Percentiles rank a stretch among this genome's conserved stretches.
Evolutionary conservation across 2,329 filamentous ascomycete genomes (phyloP).

Genomic region (Neocucurbitaria cava): DNA sequence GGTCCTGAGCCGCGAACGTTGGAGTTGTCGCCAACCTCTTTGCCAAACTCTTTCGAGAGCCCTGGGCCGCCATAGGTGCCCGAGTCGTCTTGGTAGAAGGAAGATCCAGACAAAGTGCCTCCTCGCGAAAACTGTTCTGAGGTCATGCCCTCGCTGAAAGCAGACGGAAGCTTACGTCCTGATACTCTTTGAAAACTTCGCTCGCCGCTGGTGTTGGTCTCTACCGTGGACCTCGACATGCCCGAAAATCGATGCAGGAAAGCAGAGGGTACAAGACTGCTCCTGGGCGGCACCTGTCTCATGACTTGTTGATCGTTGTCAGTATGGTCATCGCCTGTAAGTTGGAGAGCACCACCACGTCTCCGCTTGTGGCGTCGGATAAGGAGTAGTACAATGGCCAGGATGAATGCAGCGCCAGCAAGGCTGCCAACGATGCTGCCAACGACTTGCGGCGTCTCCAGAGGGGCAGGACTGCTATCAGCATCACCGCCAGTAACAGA

Average conservation of each 20-base stretch:
- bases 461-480: slow-evolving; percentile 29
- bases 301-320: slow-evolving; percentile 46
- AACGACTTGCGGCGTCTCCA: slow-evolving; percentile 62
- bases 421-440: slow-evolving; percentile 69
- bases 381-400: slow-evolving; percentile 60
- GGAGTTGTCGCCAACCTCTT: slow-evolving; percentile 36
- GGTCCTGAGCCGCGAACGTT: slow-evolving; percentile 27
- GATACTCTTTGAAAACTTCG: slow-evolving; percentile 56
- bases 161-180: slow-evolving; percentile 57
- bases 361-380: slow-evolving; percentile 59
- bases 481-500: slow-evolving; percentile 11
- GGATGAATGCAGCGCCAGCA: slow-evolving; percentile 61
- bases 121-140: slow-evolving; percentile 45
- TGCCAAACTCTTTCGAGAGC: slow-evolving; percentile 30
- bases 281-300: slow-evolving; percentile 45
- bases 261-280: slow-evolving; percentile 49
- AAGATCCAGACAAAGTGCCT: slow-evolving; percentile 46
- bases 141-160: slow-evolving; percentile 57
- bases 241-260: slow-evolving; percentile 50
- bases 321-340: slow-evolving; percentile 34
- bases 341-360: slow-evolving; percentile 37
- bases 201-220: slow-evolving; percentile 48
- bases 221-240: slow-evolving; percentile 45
- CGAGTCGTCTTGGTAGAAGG: slow-evolving; percentile 55
- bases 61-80: slow-evolving; percentile 49